Base-by-base conservation (phyloP, 192 early-diverging fungal genomes). In the Lunasporangiospora selenospora region DNA sequence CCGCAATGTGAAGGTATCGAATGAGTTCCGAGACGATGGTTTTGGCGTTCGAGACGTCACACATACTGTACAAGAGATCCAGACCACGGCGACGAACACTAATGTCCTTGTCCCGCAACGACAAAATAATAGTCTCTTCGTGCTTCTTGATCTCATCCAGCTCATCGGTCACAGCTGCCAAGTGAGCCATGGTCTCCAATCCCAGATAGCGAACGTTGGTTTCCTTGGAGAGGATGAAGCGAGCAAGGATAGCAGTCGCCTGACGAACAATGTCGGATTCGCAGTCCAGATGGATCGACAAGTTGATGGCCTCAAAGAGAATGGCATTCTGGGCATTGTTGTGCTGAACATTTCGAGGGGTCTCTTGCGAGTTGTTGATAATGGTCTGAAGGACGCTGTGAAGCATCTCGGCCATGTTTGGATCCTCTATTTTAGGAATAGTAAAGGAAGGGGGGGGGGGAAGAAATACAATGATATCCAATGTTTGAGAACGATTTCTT, bases 251-350 rank as follows among this genome's bases (percentile, higher is more conserved):
- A 31, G 79, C 77, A 12, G 91, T 88, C 11, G 93, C 89, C 75
- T 98, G 91, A 30, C 82, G 86, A 52, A 97, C 89, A 51, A 97
- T 83, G 1, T 86, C 88, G 4, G 95, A 96, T 53, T 95, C 85
- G 30, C 89, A 85, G 75, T 98, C 94, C 55, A 98, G 58, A 58
- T 97, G 95, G 50, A 99, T 96, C 1, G 92, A 92, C 46, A 98
- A 75, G 75, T 95, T 96, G 67, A 98, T 95, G 23, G 97, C 94
- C 81, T 99, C 98, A 62, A 99, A 98, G 29, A 98, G 65, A 13
- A 99, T 90, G 6, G 96, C 91, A 80, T 98, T 98, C 81, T 97
- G 93, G 6, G 98, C 97, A 69, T 99, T 98, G 82, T 90, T 94
- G 63, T 98, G 97, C 50, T 99, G 96, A 26, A 94, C 89, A 64